These are phyloP conservation scores for Plantago major DNA, from an alignment of 257 asterid species.

Conservation along the genomic window DNA sequence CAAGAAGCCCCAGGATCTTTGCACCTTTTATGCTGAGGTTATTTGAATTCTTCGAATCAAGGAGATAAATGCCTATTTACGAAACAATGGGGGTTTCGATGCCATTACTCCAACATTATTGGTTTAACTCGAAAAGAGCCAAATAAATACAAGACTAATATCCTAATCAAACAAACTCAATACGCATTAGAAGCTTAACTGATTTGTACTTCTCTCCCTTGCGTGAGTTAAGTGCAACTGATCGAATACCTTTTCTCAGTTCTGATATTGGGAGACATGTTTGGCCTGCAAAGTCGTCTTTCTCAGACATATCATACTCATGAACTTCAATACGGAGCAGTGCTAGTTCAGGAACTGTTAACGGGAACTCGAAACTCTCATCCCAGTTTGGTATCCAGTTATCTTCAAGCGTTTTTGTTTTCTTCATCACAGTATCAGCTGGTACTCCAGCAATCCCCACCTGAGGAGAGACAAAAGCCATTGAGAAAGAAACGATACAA, in stretches of 20 bases:
- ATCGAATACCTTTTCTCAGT: conserved; percentile 72
- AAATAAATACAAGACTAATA: neutral
- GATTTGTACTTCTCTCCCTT: conserved; percentile 55
- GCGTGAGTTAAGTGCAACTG: conserved; percentile 55
- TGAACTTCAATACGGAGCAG: conserved; percentile 77
- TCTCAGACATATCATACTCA: conserved; percentile 76
- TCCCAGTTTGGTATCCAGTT: conserved; percentile 83
- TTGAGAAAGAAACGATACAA: neutral
- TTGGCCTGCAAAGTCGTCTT: conserved; percentile 87
- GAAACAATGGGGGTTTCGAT: neutral
- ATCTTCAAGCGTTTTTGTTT: conserved; percentile 62
- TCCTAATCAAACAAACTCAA: conserved; percentile 47
- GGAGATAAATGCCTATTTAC: neutral
- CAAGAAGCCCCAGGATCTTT: no score
- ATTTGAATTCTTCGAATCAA: neutral
- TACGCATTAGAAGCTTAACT: conserved; percentile 77
- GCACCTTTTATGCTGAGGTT: neutral
- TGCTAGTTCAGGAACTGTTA: conserved; percentile 78
- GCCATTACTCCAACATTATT: neutral
- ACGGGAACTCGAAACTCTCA: conserved; percentile 67
- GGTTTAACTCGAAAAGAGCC: conserved; percentile 2
- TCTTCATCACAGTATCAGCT: conserved; percentile 61
- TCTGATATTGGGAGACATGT: conserved; percentile 69
- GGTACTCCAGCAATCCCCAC: conserved; percentile 86
- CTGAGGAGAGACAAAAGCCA: conserved; percentile 29